Conservation (phyloP, 306 rosid species). For the Prosopis cineraria region DNA sequence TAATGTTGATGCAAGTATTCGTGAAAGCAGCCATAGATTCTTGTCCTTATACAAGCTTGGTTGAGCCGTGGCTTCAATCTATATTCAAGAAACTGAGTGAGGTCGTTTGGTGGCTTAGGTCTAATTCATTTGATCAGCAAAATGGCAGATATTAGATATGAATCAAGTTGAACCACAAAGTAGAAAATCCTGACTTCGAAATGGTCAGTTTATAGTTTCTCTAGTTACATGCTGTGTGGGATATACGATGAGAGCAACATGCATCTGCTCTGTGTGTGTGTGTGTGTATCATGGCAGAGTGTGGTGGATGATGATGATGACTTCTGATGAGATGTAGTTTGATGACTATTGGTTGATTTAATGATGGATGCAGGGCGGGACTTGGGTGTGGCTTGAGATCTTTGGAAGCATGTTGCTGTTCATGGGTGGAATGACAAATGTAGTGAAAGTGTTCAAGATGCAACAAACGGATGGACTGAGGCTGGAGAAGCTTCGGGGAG, state of each 20-base stretch:
- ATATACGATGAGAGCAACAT: neutral
- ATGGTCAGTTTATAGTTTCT: neutral
- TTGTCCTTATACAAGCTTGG: neutral
- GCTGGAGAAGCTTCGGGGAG: conserved; percentile 83
- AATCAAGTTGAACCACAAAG: neutral
- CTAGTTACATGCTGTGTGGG: neutral
- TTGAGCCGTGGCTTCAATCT: too few relatives aligned
- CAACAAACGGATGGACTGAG: conserved; percentile 70
- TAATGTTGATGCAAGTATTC: neutral
- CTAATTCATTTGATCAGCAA: neutral
- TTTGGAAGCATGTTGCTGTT: conserved; percentile 59
- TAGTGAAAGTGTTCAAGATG: conserved; percentile 84
- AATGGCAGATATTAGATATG: neutral
- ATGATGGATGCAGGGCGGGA: conserved; percentile 57
- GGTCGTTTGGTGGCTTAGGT: neutral
- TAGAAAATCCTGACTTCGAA: neutral
- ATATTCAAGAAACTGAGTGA: neutral
- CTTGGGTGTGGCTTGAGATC: conserved; percentile 74
- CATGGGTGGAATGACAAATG: conserved; percentile 73
- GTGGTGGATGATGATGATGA: neutral
- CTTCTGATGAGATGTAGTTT: neutral
- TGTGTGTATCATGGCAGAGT: too few relatives aligned
- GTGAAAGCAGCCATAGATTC: neutral
- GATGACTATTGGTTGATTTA: neutral
- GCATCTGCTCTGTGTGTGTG: too few relatives aligned